Evolutionary conservation across 2,329 filamentous ascomycete species (phyloP), one percentile per base, ranked within the genome.

Genomic region (Aspergillus flavus): DNA sequence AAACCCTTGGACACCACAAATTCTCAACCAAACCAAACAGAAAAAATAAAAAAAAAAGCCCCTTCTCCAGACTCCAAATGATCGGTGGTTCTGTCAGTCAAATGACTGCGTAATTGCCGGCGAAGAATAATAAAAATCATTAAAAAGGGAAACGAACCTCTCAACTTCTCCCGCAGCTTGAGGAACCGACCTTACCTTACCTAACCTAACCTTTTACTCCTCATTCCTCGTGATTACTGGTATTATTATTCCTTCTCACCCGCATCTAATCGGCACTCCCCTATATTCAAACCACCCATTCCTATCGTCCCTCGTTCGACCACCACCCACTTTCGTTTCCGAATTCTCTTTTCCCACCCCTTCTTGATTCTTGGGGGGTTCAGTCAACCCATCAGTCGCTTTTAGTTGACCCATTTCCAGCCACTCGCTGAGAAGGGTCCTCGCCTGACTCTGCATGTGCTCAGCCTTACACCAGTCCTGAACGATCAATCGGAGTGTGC

Each of bases 401-500:
- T 28, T 39, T 55, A 4, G 12, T 55, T 21, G 21, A 39, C 52
- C 30, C 52, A 55, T 55, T 34, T 39, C 52, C 52, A 55, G 32
- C 52, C 52, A 55, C 52, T 55, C 52, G 19, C 52, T 59, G 62
- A 64, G 39, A 57, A 39, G 45, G 32, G 57, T 34, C 57, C 53
- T 61, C 52, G 52, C 60, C 59, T 61, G 65, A 66, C 48, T 55
- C 64, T 63, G 59, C 62, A 59, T 55, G 54, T 61, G 53, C 67
- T 65, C 66, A 67, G 66, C 63, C 68, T 66, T 67, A 65, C 48
- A 55, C 53, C 54, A 62, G 57, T 59, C 55, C 39, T 59, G 57
- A 59, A 61, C 61, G 56, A 68, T 66, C 64, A 59, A 70, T 68
- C 64, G 61, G 58, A 63, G 64, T 64, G 64, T 65, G 61, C 63